These are phyloP conservation scores for Colletotrichum euphorbiae DNA, from an alignment of 2,329 filamentous ascomycete species.

Conservation along the genomic window DNA sequence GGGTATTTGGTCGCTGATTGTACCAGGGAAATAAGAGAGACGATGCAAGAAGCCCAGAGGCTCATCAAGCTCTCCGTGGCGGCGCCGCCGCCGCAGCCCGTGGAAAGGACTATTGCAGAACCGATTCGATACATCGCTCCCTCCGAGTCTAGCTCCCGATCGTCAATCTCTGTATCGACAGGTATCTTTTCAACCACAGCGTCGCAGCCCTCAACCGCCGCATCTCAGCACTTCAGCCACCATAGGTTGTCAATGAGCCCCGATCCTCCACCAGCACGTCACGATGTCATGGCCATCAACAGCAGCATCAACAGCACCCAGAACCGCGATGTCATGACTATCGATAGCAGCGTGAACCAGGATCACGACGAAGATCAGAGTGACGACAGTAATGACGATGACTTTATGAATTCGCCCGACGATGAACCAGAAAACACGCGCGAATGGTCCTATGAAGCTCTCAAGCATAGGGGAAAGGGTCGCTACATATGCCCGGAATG, in stretches of 20 bases:
- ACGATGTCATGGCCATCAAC: neutral
- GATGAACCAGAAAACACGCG: neutral
- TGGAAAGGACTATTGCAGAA: neutral
- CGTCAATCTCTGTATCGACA: conserved; percentile 35
- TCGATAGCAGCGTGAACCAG: neutral
- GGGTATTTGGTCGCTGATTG: neutral
- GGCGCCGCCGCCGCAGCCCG: neutral
- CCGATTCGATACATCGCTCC: neutral
- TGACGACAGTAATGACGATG: conserved; percentile 19
- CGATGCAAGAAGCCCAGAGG: neutral
- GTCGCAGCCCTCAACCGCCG: conserved; percentile 23
- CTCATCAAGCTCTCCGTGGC: neutral
- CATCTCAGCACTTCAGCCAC: neutral
- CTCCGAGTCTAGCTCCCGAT: conserved; percentile 35
- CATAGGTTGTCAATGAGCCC: conserved; percentile 17
- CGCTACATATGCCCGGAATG: conserved; percentile 52
- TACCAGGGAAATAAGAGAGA: conserved; percentile 21
- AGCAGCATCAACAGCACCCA: neutral
- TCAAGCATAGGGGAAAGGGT: conserved; percentile 55
- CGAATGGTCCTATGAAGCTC: conserved; percentile 50
- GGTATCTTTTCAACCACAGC: conserved; percentile 19
- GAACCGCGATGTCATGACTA: neutral
- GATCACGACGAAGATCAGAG: conserved; percentile 11
- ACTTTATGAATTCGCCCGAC: conserved; percentile 1
- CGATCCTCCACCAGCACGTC: conserved; percentile 1